These are phyloP conservation scores for Suillus sp. DNA, from an alignment of 768 basidiomycete species.

Conservation along the genomic window DNA sequence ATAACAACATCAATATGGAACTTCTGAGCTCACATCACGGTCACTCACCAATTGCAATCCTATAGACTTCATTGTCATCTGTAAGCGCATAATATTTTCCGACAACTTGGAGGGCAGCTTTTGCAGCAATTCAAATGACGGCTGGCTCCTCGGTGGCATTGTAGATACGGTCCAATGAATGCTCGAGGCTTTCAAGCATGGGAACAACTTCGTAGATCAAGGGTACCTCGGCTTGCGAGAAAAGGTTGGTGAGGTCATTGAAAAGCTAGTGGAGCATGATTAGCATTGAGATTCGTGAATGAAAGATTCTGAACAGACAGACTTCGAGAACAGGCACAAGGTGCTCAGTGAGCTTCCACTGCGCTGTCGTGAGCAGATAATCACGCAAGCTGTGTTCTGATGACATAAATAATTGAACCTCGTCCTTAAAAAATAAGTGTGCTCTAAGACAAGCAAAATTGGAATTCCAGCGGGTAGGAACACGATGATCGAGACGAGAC, in stretches of 20 bases:
- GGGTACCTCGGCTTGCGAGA: conserved; percentile 23
- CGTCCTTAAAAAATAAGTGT: conserved; percentile 27
- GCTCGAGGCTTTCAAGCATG: conserved; percentile 20
- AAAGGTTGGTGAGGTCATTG: conserved; percentile 25
- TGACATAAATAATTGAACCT: conserved; percentile 27
- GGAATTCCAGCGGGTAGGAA: conserved; percentile 32
- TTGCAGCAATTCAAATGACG: conserved; percentile 18
- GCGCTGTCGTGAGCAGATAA: conserved; percentile 24
- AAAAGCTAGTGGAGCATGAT: conserved; percentile 19
- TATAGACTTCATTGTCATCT: conserved; percentile 25
- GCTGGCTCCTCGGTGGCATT: conserved; percentile 9
- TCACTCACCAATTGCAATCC: conserved; percentile 23
- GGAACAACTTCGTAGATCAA: conserved; percentile 19
- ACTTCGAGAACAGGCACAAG: conserved; percentile 28
- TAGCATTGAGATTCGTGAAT: no score
- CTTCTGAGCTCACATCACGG: background rate
- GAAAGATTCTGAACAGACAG: no score
- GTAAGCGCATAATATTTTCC: conserved; percentile 27
- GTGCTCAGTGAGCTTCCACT: conserved; percentile 31
- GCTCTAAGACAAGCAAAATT: conserved; percentile 30
- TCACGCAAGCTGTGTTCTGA: conserved; percentile 17
- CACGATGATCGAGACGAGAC: conserved; percentile 23
- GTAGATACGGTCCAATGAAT: conserved; percentile 8
- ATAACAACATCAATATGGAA: background rate
- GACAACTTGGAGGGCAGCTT: conserved; percentile 19